Evolutionary conservation across 306 rosid genomes (phyloP).

Genomic region (Sicyos baderoa): DNA sequence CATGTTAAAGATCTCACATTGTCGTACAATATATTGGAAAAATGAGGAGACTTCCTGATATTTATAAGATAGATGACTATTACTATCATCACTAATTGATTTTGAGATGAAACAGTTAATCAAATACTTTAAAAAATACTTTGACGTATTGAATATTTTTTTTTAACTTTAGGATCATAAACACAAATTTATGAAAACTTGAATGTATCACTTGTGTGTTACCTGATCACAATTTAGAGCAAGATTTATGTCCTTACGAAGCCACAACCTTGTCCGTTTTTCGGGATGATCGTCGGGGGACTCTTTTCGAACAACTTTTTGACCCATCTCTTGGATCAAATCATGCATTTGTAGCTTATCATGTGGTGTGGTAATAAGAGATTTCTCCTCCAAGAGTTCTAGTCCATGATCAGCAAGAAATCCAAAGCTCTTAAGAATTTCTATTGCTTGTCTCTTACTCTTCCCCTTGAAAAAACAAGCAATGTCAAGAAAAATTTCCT

Average conservation of each 20-base stretch:
- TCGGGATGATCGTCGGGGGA: background rate
- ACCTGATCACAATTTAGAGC: conserved; percentile 11
- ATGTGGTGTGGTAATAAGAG: conserved; percentile 9
- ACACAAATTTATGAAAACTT: background rate
- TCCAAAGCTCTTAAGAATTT: conserved; percentile 1
- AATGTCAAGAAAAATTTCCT: conserved; percentile 17
- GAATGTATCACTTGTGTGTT: background rate
- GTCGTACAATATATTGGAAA: too few species aligned
- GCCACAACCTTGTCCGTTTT: conserved; percentile 20
- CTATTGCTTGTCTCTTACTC: conserved; percentile 10
- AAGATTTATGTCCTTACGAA: background rate
- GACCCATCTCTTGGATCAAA: conserved; percentile 21
- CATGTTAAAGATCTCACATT: too few species aligned
- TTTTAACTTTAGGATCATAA: too few species aligned
- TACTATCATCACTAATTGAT: too few species aligned
- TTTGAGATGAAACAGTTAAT: too few species aligned
- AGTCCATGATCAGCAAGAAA: conserved; percentile 14
- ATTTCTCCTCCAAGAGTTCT: background rate
- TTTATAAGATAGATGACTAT: too few species aligned
- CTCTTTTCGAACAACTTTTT: conserved; percentile 5
- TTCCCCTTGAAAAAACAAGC: conserved; percentile 21
- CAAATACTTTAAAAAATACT: too few species aligned
- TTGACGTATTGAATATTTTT: too few species aligned
- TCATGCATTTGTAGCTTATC: conserved; percentile 25
- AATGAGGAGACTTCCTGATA: too few species aligned